Evolutionary conservation across 2,329 filamentous ascomycete species (phyloP).

Genomic region (Bipolaris oryzae): DNA sequence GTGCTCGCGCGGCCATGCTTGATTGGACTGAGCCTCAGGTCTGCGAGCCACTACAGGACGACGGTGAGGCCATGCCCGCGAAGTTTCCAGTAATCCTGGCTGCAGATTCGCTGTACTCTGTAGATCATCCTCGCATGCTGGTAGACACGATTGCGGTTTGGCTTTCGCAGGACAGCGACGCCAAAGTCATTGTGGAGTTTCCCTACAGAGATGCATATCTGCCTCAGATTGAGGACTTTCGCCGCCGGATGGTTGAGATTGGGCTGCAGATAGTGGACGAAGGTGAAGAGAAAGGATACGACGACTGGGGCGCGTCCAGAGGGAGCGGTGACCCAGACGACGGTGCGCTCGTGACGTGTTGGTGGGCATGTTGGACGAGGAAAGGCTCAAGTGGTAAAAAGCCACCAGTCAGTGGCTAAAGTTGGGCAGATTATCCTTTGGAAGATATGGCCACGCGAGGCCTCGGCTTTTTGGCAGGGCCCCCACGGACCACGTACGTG

Average conservation of each 20-base stretch:
- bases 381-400: conserved; percentile 17
- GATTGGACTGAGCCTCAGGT: conserved; percentile 73
- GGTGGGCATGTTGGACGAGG: conserved; percentile 68
- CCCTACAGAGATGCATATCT: conserved; percentile 76
- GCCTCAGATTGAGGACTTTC: conserved; percentile 68
- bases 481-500: conserved; percentile 9
- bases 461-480: background rate
- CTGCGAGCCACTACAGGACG: conserved; percentile 26
- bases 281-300: conserved; percentile 68
- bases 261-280: conserved; percentile 63
- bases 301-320: conserved; percentile 69
- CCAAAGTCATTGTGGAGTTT: conserved; percentile 78
- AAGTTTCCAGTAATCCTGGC: conserved; percentile 70
- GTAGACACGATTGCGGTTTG: conserved; percentile 72
- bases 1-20: conserved; percentile 67
- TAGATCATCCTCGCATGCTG: conserved; percentile 78
- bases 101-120: conserved; percentile 86
- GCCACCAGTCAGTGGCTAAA: conserved; percentile 18
- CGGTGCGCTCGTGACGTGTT: conserved; percentile 64
- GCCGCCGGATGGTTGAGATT: conserved; percentile 62
- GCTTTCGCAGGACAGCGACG: conserved; percentile 61
- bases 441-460: conserved; percentile 1
- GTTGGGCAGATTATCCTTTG: conserved; percentile 12
- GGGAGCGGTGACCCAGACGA: conserved; percentile 56
- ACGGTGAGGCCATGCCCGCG: conserved; percentile 12